These are phyloP conservation scores for Trichopus zeylanicus DNA, from an alignment of 116 monocot species.

Conservation along the genomic window DNA sequence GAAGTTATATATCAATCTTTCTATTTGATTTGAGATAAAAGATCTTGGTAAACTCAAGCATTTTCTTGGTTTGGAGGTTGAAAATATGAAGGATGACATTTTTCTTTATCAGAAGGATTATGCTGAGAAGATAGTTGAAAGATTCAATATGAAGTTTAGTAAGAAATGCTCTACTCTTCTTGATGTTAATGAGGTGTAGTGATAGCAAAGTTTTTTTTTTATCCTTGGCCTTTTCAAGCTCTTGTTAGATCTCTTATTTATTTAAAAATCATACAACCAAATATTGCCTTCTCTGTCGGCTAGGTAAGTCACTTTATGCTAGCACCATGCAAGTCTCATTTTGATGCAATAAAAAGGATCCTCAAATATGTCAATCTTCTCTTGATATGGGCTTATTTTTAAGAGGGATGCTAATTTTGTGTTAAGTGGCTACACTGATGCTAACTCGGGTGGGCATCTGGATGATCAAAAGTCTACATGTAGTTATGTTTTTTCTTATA, in stretches of 20 bases:
- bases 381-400: background rate
- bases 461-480: slow-evolving; percentile 1
- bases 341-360: background rate
- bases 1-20: background rate
- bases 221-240: background rate
- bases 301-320: background rate
- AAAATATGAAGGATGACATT: background rate
- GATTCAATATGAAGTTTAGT: background rate
- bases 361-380: background rate
- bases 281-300: too few relatives aligned
- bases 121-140: background rate
- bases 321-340: background rate
- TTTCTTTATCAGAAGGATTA: background rate
- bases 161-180: background rate
- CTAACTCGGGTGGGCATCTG: background rate
- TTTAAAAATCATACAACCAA: background rate
- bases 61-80: slow-evolving; percentile 3
- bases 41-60: too few relatives aligned
- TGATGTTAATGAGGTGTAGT: background rate
- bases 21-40: slow-evolving; percentile 1
- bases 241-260: slow-evolving; percentile 5
- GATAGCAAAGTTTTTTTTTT: background rate
- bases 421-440: background rate
- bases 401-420: background rate
- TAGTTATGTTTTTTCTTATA: background rate